phyloP scores from a whole-genome alignment of 352 stramenopile genomes.

The Aphanomyces astaci region DNA sequence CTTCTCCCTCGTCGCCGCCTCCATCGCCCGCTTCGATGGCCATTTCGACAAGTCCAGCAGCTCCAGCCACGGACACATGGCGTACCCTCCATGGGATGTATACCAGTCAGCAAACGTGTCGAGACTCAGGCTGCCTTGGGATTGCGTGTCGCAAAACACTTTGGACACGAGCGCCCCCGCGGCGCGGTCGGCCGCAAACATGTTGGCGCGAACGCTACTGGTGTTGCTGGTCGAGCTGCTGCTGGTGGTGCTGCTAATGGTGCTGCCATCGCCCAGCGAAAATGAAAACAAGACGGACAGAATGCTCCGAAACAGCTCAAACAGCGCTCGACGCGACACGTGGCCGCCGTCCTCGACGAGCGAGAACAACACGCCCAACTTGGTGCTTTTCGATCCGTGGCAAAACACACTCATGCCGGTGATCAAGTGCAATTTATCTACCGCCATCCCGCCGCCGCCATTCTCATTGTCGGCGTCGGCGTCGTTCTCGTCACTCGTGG shows the following conservation, averaged over 20 bases:
- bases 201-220: slow-evolving; percentile 62
- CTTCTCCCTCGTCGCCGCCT: slow-evolving; percentile 80
- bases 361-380: slow-evolving; percentile 85
- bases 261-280: slow-evolving; percentile 64
- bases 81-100: slow-evolving; percentile 82
- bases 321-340: slow-evolving; percentile 64
- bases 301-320: slow-evolving; percentile 75
- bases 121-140: slow-evolving; percentile 81
- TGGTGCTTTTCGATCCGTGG: slow-evolving; percentile 91
- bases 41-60: slow-evolving; percentile 94
- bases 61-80: slow-evolving; percentile 94
- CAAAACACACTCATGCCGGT: slow-evolving; percentile 90
- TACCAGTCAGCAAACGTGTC: slow-evolving; percentile 97
- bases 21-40: slow-evolving; percentile 81
- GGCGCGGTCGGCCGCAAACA: slow-evolving; percentile 71
- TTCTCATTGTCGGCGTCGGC: slow-evolving; percentile 28
- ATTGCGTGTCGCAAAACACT: slow-evolving; percentile 65
- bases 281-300: slow-evolving; percentile 79
- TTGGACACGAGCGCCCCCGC: slow-evolving; percentile 89
- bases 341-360: slow-evolving; percentile 60
- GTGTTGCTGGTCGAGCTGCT: no score
- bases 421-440: slow-evolving; percentile 61
- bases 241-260: no score
- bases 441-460: slow-evolving; percentile 38
- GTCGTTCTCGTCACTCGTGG: slow-evolving; percentile 35